phyloP scores from a whole-genome alignment of 331 rosid species.

The Phaseolus coccineus region DNA sequence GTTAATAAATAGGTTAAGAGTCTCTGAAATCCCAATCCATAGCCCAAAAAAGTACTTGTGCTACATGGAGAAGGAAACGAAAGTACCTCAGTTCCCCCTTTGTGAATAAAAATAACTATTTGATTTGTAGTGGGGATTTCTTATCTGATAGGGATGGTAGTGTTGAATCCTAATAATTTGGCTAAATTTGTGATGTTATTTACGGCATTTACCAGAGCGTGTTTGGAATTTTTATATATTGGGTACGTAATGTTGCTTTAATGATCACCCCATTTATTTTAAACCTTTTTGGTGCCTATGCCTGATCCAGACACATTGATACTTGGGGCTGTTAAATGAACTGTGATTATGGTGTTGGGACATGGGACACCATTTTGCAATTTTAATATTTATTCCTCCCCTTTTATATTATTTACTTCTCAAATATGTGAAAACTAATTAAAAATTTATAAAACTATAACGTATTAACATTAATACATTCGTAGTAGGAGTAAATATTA shows the following conservation, averaged over 20 bases:
- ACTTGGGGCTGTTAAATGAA: slow-evolving; percentile 11
- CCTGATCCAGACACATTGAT: background rate
- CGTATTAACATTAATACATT: background rate
- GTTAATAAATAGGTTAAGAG: background rate
- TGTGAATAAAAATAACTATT: too few relatives aligned
- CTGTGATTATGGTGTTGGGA: background rate
- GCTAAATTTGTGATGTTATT: too few relatives aligned
- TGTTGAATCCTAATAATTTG: too few relatives aligned
- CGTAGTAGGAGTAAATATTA: background rate
- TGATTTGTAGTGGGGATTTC: background rate
- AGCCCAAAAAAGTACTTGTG: background rate
- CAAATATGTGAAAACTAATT: background rate
- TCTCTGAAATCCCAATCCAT: background rate
- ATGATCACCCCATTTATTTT: slow-evolving; percentile 8
- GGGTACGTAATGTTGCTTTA: slow-evolving; percentile 1
- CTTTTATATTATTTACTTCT: background rate
- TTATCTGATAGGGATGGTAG: background rate
- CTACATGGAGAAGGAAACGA: background rate
- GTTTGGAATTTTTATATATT: too few relatives aligned
- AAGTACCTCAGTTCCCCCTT: too few relatives aligned
- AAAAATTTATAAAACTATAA: background rate
- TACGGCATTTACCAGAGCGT: too few relatives aligned
- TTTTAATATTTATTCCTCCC: background rate
- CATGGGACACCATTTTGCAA: slow-evolving; percentile 3
- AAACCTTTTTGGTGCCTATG: background rate